phyloP scores from a whole-genome alignment of 2,329 filamentous ascomycete genomes.

The Nemania sp. region DNA sequence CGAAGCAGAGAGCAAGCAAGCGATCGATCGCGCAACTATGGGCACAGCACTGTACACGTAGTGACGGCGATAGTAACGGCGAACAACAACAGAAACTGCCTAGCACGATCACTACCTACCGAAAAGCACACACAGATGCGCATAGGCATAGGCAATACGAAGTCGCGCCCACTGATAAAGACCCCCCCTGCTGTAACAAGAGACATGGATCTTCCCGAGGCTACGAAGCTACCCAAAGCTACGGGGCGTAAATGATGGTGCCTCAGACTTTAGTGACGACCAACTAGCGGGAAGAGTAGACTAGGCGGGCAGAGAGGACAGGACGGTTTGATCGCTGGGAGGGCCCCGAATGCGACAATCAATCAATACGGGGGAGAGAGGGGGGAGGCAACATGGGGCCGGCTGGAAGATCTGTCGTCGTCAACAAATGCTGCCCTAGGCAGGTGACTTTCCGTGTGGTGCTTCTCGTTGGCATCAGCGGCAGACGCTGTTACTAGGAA shows the following conservation, averaged over 20 bases:
- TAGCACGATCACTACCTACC: conserved; percentile 5
- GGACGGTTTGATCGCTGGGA: conserved; percentile 2
- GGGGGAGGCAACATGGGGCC: conserved; percentile 3
- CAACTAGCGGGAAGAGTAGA: conserved; percentile 2
- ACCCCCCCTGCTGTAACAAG: conserved; percentile 22
- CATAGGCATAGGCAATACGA: conserved; percentile 16
- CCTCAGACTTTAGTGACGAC: conserved; percentile 11
- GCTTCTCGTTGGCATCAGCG: conserved; percentile 10
- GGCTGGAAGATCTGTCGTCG: conserved; percentile 16
- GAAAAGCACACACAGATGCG: conserved; percentile 20
- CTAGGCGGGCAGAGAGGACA: background rate
- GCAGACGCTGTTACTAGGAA: conserved; percentile 17
- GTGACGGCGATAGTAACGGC: background rate
- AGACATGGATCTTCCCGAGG: conserved; percentile 17
- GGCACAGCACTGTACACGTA: background rate
- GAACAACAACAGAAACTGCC: conserved; percentile 9
- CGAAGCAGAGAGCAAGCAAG: conserved; percentile 7
- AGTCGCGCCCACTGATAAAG: conserved; percentile 15
- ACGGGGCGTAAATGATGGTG: conserved; percentile 13
- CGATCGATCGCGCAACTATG: background rate
- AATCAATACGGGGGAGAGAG: conserved; percentile 14
- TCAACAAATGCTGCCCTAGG: conserved; percentile 31
- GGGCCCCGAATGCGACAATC: conserved; percentile 22
- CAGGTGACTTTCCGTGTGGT: conserved; percentile 32
- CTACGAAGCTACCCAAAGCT: conserved; percentile 20